Percentiles rank a stretch among this genome's conserved stretches.
Evolutionary conservation across 495 filamentous ascomycete species (phyloP).

Genomic region (Trichoderma orchidacearum): DNA sequence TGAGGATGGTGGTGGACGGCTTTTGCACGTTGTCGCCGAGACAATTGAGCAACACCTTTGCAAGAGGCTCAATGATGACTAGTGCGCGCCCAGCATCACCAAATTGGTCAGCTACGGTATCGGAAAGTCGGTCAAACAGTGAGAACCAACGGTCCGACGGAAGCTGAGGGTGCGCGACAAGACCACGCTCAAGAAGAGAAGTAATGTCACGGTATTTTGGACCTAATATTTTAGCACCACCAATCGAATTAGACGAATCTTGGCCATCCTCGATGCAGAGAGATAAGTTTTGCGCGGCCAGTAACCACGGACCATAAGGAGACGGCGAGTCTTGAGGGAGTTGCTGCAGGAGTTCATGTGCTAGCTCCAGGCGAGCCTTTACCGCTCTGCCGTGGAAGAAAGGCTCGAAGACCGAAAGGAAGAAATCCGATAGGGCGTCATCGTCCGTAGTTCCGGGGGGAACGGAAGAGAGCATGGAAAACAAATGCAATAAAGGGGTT

Average conservation of each 20-base stretch:
- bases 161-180: conserved; percentile 30
- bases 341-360: conserved; percentile 23
- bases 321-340: conserved; percentile 22
- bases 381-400: conserved; percentile 30
- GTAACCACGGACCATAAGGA: conserved; percentile 26
- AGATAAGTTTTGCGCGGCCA: conserved; percentile 15
- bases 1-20: neutral
- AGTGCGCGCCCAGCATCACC: conserved; percentile 49
- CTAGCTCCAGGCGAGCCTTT: conserved; percentile 24
- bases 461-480: conserved; percentile 29
- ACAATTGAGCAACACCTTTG: conserved; percentile 31
- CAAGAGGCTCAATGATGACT: conserved; percentile 57
- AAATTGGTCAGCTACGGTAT: conserved; percentile 46
- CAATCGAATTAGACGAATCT: neutral
- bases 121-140: conserved; percentile 43
- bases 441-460: conserved; percentile 28
- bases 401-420: conserved; percentile 26
- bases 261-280: conserved; percentile 9
- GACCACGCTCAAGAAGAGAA: conserved; percentile 51
- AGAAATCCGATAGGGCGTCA: conserved; percentile 24
- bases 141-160: conserved; percentile 42
- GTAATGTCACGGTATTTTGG: conserved; percentile 57
- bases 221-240: conserved; percentile 16
- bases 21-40: conserved; percentile 1
- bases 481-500: conserved; percentile 35